Percentiles rank a stretch among this genome's conserved stretches.
Conservation (phyloP, 257 asterid species). For the Solanum neorickii region DNA sequence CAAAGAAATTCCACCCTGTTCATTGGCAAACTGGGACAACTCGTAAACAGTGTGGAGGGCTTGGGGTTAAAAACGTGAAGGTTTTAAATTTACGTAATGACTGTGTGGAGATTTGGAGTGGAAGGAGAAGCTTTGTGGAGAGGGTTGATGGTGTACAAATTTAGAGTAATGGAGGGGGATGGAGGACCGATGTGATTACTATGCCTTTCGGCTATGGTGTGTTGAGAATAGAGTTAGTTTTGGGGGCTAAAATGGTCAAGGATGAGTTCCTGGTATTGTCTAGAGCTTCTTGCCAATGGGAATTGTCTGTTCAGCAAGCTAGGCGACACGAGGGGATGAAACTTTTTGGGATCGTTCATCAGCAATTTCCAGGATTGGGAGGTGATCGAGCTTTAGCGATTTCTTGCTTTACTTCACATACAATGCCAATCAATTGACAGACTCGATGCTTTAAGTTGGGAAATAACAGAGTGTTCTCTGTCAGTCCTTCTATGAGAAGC, state of each 20-base stretch:
- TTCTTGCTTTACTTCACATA: background rate
- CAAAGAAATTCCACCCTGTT: background rate
- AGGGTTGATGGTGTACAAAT: background rate
- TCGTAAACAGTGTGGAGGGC: background rate
- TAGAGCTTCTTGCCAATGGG: background rate
- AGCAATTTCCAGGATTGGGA: background rate
- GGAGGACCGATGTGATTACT: background rate
- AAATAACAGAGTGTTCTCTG: background rate
- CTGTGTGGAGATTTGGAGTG: background rate
- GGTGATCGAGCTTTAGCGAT: background rate
- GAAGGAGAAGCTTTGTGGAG: background rate
- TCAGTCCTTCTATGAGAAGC: background rate
- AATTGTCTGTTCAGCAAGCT: background rate
- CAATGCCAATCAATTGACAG: background rate
- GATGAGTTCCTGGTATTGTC: background rate
- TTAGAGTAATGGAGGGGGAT: background rate
- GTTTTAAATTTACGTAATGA: background rate
- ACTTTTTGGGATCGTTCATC: background rate
- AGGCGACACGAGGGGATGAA: background rate
- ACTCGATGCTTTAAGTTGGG: background rate
- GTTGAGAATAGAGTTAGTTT: background rate
- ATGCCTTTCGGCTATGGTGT: background rate
- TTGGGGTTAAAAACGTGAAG: background rate
- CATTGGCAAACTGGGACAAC: background rate
- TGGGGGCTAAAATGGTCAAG: background rate